Conservation (phyloP, 331 rosid genomes). For the Quercus phellos region DNA sequence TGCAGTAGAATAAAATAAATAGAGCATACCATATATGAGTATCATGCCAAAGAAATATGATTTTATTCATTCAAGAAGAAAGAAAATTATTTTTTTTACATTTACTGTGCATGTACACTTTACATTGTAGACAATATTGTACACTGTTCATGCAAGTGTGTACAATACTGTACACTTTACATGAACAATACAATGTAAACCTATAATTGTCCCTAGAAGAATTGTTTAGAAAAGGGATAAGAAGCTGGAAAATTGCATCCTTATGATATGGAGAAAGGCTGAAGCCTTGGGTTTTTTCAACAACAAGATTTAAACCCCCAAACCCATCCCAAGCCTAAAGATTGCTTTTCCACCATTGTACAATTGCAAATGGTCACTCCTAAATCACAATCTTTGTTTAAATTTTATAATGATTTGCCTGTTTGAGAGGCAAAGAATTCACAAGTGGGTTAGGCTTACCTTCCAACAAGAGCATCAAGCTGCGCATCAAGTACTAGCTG, state of each 20-base stretch:
- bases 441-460: slow-evolving; percentile 32
- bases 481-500: slow-evolving; percentile 80
- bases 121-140: too few species aligned
- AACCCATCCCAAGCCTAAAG: background rate
- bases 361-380: background rate
- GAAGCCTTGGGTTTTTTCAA: background rate
- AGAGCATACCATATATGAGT: background rate
- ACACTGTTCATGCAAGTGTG: too few species aligned
- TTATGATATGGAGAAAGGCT: background rate
- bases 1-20: slow-evolving; percentile 35
- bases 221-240: background rate
- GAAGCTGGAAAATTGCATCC: background rate
- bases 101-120: too few species aligned
- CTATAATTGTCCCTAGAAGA: background rate
- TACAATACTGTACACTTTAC: too few species aligned
- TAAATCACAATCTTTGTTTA: background rate
- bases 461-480: slow-evolving; percentile 84
- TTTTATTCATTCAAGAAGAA: background rate
- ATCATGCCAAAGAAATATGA: background rate
- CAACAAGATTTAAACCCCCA: background rate
- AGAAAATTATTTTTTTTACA: too few species aligned
- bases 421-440: background rate
- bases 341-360: background rate
- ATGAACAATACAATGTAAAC: too few species aligned
- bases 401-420: background rate